phyloP scores from a whole-genome alignment of 2,329 filamentous ascomycete genomes.

The Botryosphaeria agaves region DNA sequence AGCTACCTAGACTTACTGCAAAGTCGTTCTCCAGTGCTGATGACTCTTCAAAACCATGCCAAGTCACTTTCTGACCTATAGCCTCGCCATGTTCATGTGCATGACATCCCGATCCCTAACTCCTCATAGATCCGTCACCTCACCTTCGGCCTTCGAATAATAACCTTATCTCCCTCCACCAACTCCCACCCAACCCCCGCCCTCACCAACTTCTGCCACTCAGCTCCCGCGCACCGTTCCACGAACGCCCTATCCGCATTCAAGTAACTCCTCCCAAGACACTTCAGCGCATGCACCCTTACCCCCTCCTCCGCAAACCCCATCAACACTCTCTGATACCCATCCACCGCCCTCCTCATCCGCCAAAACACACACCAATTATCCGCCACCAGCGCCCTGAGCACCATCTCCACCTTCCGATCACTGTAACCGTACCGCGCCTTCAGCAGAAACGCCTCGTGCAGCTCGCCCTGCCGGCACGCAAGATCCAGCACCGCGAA shows the following conservation, averaged over 20 bases:
- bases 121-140: conserved; percentile 17
- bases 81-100: too few species aligned
- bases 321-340: conserved; percentile 62
- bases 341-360: conserved; percentile 55
- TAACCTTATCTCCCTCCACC: conserved; percentile 46
- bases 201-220: conserved; percentile 55
- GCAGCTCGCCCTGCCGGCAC: conserved; percentile 61
- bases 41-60: too few species aligned
- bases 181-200: conserved; percentile 76
- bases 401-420: conserved; percentile 47
- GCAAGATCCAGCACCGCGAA: conserved; percentile 80
- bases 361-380: conserved; percentile 70
- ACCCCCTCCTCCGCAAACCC: conserved; percentile 65
- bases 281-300: conserved; percentile 64
- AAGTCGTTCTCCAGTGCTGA: too few species aligned
- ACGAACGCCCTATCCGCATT: conserved; percentile 50
- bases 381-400: conserved; percentile 58
- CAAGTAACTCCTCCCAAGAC: conserved; percentile 68
- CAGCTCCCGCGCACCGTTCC: conserved; percentile 47
- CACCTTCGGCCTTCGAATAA: conserved; percentile 49
- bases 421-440: conserved; percentile 45
- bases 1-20: too few species aligned
- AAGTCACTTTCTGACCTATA: too few species aligned
- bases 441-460: conserved; percentile 53
- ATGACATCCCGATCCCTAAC: too few species aligned